These are phyloP conservation scores for Trichoderma guizhouense DNA, from an alignment of 2,329 filamentous ascomycete species.

Conservation along the genomic window DNA sequence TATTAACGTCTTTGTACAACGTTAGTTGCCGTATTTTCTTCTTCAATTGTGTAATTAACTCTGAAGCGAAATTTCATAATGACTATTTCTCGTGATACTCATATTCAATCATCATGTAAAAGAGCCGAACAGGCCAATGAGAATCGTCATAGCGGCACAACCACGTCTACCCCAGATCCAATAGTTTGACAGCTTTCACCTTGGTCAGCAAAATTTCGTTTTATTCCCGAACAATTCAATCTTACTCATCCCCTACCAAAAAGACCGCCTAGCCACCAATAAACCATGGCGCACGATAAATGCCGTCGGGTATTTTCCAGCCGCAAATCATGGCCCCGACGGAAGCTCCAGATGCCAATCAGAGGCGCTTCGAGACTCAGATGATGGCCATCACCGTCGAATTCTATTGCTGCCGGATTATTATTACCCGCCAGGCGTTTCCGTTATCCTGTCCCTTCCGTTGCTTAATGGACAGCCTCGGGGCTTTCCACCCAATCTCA, in stretches of 20 bases:
- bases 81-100: not conserved
- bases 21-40: not conserved
- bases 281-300: not conserved
- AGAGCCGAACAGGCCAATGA: not conserved
- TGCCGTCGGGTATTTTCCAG: slow-evolving; percentile 9
- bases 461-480: slow-evolving; percentile 6
- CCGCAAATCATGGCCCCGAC: not conserved
- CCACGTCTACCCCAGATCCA: not conserved
- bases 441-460: not conserved
- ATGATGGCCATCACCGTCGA: not conserved
- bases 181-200: not conserved
- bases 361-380: not conserved
- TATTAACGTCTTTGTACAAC: not conserved
- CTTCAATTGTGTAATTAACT: not conserved
- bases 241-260: not conserved
- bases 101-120: not conserved
- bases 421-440: not conserved
- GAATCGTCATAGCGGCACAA: not conserved
- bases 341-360: slow-evolving; percentile 8
- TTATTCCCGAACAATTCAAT: not conserved
- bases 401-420: not conserved
- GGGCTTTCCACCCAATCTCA: not conserved
- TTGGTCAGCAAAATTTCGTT: not conserved
- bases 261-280: not conserved
- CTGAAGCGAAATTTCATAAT: not conserved